Percentiles rank a stretch among this genome's conserved stretches.
Conservation (phyloP, 1,284 basidiomycete species). For the Peniophora sp. region DNA sequence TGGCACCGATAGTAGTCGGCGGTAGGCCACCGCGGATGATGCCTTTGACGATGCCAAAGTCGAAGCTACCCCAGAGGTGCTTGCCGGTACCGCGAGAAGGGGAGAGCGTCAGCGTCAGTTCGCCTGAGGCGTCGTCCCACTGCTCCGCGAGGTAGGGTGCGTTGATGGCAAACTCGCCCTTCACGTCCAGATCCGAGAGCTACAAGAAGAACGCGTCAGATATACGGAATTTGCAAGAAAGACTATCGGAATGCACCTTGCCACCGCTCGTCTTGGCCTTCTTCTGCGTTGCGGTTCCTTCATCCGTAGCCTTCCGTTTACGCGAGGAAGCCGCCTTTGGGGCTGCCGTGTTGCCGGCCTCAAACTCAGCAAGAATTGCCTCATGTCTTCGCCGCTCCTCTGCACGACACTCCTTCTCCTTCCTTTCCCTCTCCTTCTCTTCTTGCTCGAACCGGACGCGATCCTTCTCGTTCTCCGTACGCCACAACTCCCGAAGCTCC, state of each 20-base stretch:
- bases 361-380: not conserved
- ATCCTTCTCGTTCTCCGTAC: not conserved
- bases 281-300: not conserved
- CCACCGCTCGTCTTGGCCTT: not conserved
- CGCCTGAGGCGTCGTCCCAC: not conserved
- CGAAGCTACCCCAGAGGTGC: not conserved
- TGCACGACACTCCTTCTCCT: not conserved
- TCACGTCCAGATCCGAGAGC: not conserved
- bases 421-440: not conserved
- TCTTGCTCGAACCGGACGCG: not conserved
- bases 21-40: not conserved
- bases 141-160: not conserved
- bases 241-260: not conserved
- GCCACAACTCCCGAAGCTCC: conserved; percentile 8
- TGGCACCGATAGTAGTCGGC: not conserved
- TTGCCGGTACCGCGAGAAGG: not conserved
- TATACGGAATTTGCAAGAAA: not conserved
- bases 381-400: not conserved
- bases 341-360: not conserved
- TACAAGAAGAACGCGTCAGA: not conserved
- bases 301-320: not conserved
- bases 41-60: not conserved
- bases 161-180: not conserved
- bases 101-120: not conserved
- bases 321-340: not conserved